Base-by-base conservation (phyloP, 2,329 filamentous ascomycete genomes). In the Cytospora piceae region DNA sequence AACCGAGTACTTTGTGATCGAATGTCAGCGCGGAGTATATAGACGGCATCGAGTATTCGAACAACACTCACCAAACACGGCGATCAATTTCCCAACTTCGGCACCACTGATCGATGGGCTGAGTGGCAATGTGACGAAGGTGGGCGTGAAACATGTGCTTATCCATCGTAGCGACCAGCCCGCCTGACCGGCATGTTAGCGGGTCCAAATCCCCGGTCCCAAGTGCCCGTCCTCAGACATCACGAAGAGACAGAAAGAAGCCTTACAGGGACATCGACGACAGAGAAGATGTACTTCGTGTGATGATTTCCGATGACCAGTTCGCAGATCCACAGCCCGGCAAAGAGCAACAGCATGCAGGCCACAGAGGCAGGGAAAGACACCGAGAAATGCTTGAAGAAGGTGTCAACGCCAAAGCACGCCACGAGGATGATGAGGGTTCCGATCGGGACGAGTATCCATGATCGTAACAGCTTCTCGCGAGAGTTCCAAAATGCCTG, bases 281-380 rank as follows among this genome's bases (percentile, higher is more conserved):
- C 57, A 11, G 73, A 75, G 4, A 87, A 80, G 22, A 87, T 59
- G 29, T 74, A 75, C 66, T 78, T 81, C 2, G 84, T 85, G 63
- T 75, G 80, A 58, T 80, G 76, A 46, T 80, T 79, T 9, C 85
- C 85, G 22, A 87, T 68, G 0, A 80, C 59, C 4, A 73, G 62
- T 71, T 87, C 83, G 11, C 76, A 80, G 0, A 79, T 62, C 9
- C 87, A 76, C 14, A 88, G 74, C 0, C 72, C 77, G 24, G 83
- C 69, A 70, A 87, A 87, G 2, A 88, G 74, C 11, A 86, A 67
- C 53, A 88, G 75, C 69, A 88, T 78, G 53, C 83, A 85, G 4
- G 85, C 84, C 3, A 88, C 85, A 2, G 85, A 87, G 2, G 86
- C 82, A 0, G 85, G 85, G 67, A 89, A 89, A 0, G 83, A 79